These are phyloP conservation scores for Crithidia acanthocephali DNA, from an alignment of 208 protist species.

Conservation along the genomic window DNA sequence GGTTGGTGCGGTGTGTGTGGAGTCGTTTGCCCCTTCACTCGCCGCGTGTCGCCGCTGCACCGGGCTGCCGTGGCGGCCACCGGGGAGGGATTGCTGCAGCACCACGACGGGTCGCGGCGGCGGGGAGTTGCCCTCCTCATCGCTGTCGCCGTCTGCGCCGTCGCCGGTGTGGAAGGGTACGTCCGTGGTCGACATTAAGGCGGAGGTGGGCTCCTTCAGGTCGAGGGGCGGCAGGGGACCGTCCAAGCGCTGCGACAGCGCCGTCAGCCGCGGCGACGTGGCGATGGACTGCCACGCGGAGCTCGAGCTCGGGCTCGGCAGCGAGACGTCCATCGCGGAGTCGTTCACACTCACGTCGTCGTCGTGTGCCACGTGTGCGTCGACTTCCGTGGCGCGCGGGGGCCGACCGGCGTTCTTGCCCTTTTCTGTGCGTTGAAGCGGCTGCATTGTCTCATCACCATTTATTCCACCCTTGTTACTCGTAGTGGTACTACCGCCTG, in stretches of 20 bases:
- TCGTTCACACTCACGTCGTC: background rate
- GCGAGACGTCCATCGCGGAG: background rate
- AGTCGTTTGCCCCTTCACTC: slow-evolving; percentile 5
- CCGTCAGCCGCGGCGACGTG: background rate
- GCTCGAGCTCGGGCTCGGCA: background rate
- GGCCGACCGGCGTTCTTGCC: slow-evolving; percentile 5
- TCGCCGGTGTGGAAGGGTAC: background rate
- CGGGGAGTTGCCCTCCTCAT: slow-evolving; percentile 7
- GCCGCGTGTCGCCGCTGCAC: slow-evolving; percentile 8
- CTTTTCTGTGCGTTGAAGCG: background rate
- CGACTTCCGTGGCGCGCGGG: slow-evolving; percentile 1
- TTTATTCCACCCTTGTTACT: background rate
- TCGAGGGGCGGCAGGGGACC: slow-evolving; percentile 6
- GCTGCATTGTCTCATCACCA: background rate
- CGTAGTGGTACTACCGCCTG: background rate
- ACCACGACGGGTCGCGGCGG: slow-evolving; percentile 2
- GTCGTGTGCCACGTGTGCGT: background rate
- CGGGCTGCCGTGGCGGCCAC: background rate
- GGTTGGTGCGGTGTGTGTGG: background rate
- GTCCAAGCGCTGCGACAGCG: background rate
- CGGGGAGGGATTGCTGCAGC: background rate
- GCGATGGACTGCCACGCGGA: slow-evolving; percentile 3
- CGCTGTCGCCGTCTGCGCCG: background rate
- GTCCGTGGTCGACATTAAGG: background rate
- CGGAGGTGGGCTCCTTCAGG: background rate